Evolutionary conservation across 2,329 filamentous ascomycete genomes (phyloP), one percentile per base, ranked within the genome.

Genomic region (Ceratocystis eucalypticola): DNA sequence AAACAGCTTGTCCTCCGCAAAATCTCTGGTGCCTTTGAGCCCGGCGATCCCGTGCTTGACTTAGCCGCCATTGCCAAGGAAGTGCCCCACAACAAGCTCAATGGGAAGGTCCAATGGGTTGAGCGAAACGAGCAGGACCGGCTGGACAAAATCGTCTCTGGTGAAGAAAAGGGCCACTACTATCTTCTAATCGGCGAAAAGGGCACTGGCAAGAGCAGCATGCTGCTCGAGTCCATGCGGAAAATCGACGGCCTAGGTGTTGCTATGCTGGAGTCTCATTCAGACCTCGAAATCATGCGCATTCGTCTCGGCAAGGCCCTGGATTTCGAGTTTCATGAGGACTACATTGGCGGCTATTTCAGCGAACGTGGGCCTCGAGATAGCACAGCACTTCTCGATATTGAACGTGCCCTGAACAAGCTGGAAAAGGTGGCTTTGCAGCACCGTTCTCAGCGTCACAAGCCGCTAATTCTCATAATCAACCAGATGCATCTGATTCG

Each of bases 321-420:
- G 50, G 92, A 99, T 74, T 99, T 92, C 74, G 94, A 99, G 74
- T 99, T 89, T 72, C 91, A 97, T 73, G 94, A 97, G 77, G 94
- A 99, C 78, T 96, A 96, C 73, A 96, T 99, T 69, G 94, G 94
- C 57, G 90, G 89, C 5, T 88, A 99, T 68, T 99, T 99, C 75
- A 96, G 89, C 68, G 96, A 99, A 72, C 85, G 89, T 37, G 94
- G 94, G 0, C 94, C 94, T 0, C 84, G 94, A 55, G 94, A 99
- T 72, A 92, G 90, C 2, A 96, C 91, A 0, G 91, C 94, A 3
- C 79, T 99, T 44, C 81, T 99, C 1, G 94, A 99, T 74, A 96
- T 99, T 69, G 94, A 99, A 74, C 85, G 94, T 33, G 94, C 94
- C 0, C 87, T 99, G 74, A 99, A 99, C 80, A 99, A 99, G 76